Percentiles rank a stretch among this genome's conserved stretches.
Evolutionary conservation across 768 basidiomycete species (phyloP).

Genomic region (Mrakia hoshinonis): DNA sequence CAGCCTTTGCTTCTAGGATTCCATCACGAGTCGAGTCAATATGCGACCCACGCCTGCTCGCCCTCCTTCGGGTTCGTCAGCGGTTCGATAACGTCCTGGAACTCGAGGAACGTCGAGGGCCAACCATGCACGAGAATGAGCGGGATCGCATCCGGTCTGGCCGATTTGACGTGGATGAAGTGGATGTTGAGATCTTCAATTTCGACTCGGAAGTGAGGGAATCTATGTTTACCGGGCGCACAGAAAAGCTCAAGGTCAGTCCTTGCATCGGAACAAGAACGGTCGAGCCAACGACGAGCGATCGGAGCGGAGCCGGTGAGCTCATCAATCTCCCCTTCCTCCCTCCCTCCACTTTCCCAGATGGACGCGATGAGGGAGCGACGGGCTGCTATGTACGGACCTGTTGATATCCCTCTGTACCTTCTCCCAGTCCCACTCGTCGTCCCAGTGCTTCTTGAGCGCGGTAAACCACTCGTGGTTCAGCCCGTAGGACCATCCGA

Average conservation of each 20-base stretch:
- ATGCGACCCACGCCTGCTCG: background rate
- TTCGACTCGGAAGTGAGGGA: constrained; percentile 31
- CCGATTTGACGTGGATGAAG: constrained; percentile 34
- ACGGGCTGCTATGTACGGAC: background rate
- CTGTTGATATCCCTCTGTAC: constrained; percentile 29
- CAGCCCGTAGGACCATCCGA: constrained; percentile 14
- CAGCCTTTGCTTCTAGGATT: background rate
- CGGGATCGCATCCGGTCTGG: constrained; percentile 33
- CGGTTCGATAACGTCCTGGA: constrained; percentile 36
- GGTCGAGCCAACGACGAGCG: background rate
- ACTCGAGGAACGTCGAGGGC: constrained; percentile 44
- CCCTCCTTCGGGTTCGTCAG: constrained; percentile 36
- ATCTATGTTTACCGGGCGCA: background rate
- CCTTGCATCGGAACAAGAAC: background rate
- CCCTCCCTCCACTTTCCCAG: background rate
- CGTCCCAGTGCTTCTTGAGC: constrained; percentile 27
- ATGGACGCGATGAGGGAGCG: background rate
- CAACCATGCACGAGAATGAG: constrained; percentile 36
- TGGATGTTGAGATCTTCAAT: constrained; percentile 32
- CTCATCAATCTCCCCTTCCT: background rate
- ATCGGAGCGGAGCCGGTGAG: background rate
- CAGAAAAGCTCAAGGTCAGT: too few relatives aligned
- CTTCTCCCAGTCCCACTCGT: constrained; percentile 31
- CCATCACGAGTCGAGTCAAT: background rate
- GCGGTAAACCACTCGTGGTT: constrained; percentile 12